phyloP scores from a whole-genome alignment of 2,329 filamentous ascomycete genomes.

The Clonostachys rhizophaga region DNA sequence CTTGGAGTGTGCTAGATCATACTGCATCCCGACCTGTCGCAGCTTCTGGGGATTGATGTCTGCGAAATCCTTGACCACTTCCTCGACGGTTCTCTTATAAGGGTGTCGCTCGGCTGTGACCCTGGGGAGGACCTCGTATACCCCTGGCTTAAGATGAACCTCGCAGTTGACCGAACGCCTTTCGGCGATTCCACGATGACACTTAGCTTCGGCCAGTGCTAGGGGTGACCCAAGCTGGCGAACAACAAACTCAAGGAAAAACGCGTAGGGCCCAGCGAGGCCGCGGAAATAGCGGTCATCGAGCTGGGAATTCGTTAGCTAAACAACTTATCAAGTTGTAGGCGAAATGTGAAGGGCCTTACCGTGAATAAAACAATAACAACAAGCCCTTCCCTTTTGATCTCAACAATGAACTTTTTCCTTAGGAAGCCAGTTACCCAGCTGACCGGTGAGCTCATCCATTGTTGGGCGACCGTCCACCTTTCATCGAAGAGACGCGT shows the following conservation, averaged over 20 bases:
- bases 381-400: constrained; percentile 32
- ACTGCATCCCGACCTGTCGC: constrained; percentile 51
- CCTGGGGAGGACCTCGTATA: constrained; percentile 65
- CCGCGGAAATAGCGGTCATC: constrained; percentile 39
- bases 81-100: constrained; percentile 44
- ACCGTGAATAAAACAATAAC: constrained; percentile 36
- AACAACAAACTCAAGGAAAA: constrained; percentile 35
- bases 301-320: constrained; percentile 19
- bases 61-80: constrained; percentile 46
- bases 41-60: constrained; percentile 57
- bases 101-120: constrained; percentile 50
- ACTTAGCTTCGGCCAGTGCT: constrained; percentile 1
- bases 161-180: constrained; percentile 67
- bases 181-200: constrained; percentile 26
- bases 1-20: constrained; percentile 57
- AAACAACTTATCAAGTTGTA: too few relatives aligned
- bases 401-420: constrained; percentile 35
- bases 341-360: background rate
- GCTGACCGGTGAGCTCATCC: constrained; percentile 34
- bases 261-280: constrained; percentile 37
- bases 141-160: constrained; percentile 62
- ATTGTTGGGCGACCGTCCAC: constrained; percentile 39
- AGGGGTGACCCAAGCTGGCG: constrained; percentile 13
- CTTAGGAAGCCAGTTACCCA: constrained; percentile 40
- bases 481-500: constrained; percentile 39